Conservation (phyloP, 371 early-diverging fungal species). For the Umbelopsis sp. region DNA sequence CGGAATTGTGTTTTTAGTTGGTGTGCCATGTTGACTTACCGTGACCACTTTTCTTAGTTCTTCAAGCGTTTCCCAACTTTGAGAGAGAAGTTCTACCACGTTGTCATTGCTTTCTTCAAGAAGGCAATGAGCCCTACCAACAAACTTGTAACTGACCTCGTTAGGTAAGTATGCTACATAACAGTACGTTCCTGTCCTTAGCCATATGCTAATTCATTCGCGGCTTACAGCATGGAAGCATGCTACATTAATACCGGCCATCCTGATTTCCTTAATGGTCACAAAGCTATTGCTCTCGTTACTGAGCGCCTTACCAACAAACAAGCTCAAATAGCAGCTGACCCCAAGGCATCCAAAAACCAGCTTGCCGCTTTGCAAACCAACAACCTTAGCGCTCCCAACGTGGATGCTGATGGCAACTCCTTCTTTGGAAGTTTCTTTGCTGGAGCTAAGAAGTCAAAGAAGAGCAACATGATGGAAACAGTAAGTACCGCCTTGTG, state of each 20-base stretch:
- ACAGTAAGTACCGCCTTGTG: conserved; percentile 54
- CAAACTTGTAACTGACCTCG: conserved; percentile 91
- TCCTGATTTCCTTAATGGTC: conserved; percentile 97
- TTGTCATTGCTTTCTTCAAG: conserved; percentile 92
- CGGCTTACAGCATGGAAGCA: conserved; percentile 77
- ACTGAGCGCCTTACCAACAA: conserved; percentile 80
- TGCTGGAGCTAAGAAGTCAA: conserved; percentile 74
- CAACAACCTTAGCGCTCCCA: conserved; percentile 31
- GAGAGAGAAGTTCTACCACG: conserved; percentile 87
- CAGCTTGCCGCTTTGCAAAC: conserved; percentile 45
- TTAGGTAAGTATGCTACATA: conserved; percentile 56
- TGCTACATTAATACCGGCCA: conserved; percentile 98
- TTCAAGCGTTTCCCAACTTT: conserved; percentile 94
- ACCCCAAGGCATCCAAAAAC: conserved; percentile 44
- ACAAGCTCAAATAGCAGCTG: conserved; percentile 44
- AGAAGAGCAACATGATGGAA: conserved; percentile 72
- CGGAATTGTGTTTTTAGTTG: too few species aligned
- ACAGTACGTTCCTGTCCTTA: too few species aligned
- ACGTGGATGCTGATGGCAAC: conserved; percentile 51
- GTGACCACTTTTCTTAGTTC: conserved; percentile 38
- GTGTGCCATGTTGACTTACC: not conserved
- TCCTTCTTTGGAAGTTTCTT: conserved; percentile 97
- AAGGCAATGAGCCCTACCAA: conserved; percentile 89
- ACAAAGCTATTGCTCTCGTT: conserved; percentile 93
- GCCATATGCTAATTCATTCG: not conserved